Evolutionary conservation across 768 basidiomycete species (phyloP), one percentile per base, ranked within the genome.

Genomic region (Crassisporium funariophilum): DNA sequence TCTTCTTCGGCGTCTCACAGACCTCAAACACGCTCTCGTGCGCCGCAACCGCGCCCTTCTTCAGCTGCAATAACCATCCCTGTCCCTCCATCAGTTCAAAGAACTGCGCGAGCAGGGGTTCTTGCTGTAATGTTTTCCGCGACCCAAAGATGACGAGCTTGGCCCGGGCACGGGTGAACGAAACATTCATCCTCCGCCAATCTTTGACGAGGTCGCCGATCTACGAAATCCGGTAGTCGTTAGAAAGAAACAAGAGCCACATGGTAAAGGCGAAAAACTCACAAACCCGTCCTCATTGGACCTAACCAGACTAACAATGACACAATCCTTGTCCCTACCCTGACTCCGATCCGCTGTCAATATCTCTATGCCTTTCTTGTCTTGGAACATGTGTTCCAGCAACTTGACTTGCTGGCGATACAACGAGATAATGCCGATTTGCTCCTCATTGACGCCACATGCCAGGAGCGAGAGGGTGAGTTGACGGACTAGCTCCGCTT

Each of bases 331-430:
- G 68, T 99, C 95, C 38, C 95, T 71, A 0, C 95, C 95, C 67
- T 97, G 95, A 65, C 88, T 91, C 46, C 84, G 85, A 68, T 98
- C 95, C 4, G 92, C 94, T 0, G 95, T 98, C 48, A 95, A 68
- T 37, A 94, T 81, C 65, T 98, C 95, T 11, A 95, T 72, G 2
- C 72, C 79, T 29, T 76, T 72, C 46, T 72, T 73, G 34, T 65
- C 67, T 24, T 73, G 68, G 27, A 98, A 63, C 35, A 87, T 66
- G 52, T 88, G 76, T 0, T 83, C 76, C 21, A 99, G 67, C 1
- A 95, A 75, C 69, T 98, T 98, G 70, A 95, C 86, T 61, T 99
- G 97, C 55, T 98, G 97, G 1, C 94, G 82, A 64, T 99, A 99
- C 29, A 94, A 71, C 4, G 95, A 90, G 57, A 99, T 87, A 53